phyloP scores from a whole-genome alignment of 2,329 filamentous ascomycete genomes.

The Penicillium sp. region DNA sequence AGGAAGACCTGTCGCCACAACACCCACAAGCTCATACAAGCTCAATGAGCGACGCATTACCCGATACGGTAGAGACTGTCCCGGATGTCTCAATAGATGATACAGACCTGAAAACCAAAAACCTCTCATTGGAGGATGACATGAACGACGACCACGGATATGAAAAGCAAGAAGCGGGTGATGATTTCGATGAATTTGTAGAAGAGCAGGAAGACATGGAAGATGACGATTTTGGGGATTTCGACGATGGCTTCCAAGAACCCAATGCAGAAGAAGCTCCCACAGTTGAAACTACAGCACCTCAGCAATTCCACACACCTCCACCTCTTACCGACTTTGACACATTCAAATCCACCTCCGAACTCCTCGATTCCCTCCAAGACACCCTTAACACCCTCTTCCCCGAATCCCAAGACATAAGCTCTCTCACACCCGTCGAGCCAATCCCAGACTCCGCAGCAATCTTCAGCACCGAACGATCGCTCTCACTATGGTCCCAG shows the following conservation, averaged over 20 bases:
- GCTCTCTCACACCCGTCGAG: conserved; percentile 36
- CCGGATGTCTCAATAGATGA: conserved; percentile 52
- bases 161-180: conserved; percentile 59
- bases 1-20: conserved; percentile 29
- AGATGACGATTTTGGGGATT: conserved; percentile 61
- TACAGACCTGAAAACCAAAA: conserved; percentile 39
- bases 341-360: conserved; percentile 47
- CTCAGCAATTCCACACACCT: conserved; percentile 32
- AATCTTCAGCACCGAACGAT: conserved; percentile 80
- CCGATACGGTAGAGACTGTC: conserved; percentile 43
- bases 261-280: conserved; percentile 30
- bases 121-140: conserved; percentile 55
- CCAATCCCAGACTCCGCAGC: conserved; percentile 47
- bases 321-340: conserved; percentile 52
- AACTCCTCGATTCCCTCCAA: conserved; percentile 34
- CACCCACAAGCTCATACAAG: conserved; percentile 40
- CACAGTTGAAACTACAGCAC: conserved; percentile 14
- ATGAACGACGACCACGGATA: conserved; percentile 37
- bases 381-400: conserved; percentile 45
- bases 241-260: conserved; percentile 64
- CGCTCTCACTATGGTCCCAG: conserved; percentile 91
- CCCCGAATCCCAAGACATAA: conserved; percentile 39
- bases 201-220: conserved; percentile 51
- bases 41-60: conserved; percentile 42
- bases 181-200: conserved; percentile 54